Evolutionary conservation across 2,329 filamentous ascomycete species (phyloP), one percentile per base, ranked within the genome.

Genomic region (Zymoseptoria ardabiliae): DNA sequence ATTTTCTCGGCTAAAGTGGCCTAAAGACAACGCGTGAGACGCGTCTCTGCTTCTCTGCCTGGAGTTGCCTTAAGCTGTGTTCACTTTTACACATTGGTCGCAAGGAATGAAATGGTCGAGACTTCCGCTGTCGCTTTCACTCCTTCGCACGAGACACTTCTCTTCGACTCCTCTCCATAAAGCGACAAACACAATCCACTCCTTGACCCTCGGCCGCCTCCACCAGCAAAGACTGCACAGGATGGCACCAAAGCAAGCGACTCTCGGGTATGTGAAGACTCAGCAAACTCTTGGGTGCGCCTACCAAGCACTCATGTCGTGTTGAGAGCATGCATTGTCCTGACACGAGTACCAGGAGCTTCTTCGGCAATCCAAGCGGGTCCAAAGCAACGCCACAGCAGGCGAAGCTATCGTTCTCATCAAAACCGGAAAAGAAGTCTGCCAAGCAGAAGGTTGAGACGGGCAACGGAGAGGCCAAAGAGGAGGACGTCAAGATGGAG

Each of bases 221-320:
- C 35, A n/a, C 35, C 17, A n/a, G 13, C 35, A 45, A 17, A 45
- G 35, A 45, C 5, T 58, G n/a, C 55, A 55, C 57, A 69, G 28
- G 50, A 80, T 80, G 78, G 67, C 78, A 54, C 77, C 77, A 20
- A 91, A 90, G 73, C 90, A 96, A 77, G 85, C 89, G 69, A 96
- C 89, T 62, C 78, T 96, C 74, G 90, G 90, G 91, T 96, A 94
- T 78, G 91, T 93, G 63, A 87, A 84, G 76, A 81, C 81, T 65
- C 89, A 93, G 79, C 84, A 82, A 71, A 90, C 86, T 68, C 77
- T 93, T 74, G 83, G 86, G 89, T 91, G 84, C 74, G 58, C 13
- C 11, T 1, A 23, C 2, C 25, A 23, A 8, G 25, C 20, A 28
- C n/a, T 50, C 21, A 19, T 23, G 22, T n/a, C 22, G n/a, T 53